These are phyloP conservation scores for Boletus reticulatus DNA, from an alignment of 768 basidiomycete species.

Conservation along the genomic window DNA sequence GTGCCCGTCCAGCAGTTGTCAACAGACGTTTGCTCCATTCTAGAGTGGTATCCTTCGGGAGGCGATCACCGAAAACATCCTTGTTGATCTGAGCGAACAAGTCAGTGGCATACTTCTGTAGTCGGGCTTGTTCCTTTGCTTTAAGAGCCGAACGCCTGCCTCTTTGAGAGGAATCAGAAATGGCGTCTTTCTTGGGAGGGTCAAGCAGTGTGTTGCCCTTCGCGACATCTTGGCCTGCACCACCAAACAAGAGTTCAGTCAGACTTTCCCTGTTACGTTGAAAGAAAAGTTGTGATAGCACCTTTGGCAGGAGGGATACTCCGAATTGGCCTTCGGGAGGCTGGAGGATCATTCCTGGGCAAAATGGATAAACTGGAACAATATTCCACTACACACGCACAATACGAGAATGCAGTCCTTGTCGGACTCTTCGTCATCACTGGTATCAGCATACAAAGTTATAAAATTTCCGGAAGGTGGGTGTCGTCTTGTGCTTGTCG, in stretches of 20 bases:
- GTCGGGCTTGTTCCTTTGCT: slow-evolving; percentile 42
- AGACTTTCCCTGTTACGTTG: background rate
- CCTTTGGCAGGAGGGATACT: slow-evolving; percentile 7
- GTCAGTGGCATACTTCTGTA: slow-evolving; percentile 51
- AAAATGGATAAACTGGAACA: slow-evolving; percentile 3
- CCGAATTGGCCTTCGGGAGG: slow-evolving; percentile 45
- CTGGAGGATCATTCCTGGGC: slow-evolving; percentile 46
- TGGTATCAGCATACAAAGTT: slow-evolving; percentile 28
- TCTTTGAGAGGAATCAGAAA: slow-evolving; percentile 8
- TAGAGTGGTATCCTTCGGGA: slow-evolving; percentile 55
- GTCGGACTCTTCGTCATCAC: slow-evolving; percentile 34
- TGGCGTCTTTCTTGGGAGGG: slow-evolving; percentile 9
- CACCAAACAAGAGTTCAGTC: background rate
- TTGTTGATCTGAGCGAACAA: slow-evolving; percentile 63
- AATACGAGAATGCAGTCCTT: slow-evolving; percentile 38
- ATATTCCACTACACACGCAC: slow-evolving; percentile 26
- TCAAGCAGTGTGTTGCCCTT: slow-evolving; percentile 4
- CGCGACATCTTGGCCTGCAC: slow-evolving; percentile 5
- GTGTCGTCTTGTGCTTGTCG: slow-evolving; percentile 2
- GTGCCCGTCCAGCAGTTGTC: slow-evolving; percentile 70
- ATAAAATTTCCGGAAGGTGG: slow-evolving; percentile 1
- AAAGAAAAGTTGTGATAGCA: background rate
- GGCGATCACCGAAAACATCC: slow-evolving; percentile 49
- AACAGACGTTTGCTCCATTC: slow-evolving; percentile 66
- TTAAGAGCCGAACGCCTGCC: slow-evolving; percentile 28